Percentiles rank a stretch among this genome's conserved stretches.
phyloP scores from a whole-genome alignment of 2,329 filamentous ascomycete genomes.

The Exophiala sideris region DNA sequence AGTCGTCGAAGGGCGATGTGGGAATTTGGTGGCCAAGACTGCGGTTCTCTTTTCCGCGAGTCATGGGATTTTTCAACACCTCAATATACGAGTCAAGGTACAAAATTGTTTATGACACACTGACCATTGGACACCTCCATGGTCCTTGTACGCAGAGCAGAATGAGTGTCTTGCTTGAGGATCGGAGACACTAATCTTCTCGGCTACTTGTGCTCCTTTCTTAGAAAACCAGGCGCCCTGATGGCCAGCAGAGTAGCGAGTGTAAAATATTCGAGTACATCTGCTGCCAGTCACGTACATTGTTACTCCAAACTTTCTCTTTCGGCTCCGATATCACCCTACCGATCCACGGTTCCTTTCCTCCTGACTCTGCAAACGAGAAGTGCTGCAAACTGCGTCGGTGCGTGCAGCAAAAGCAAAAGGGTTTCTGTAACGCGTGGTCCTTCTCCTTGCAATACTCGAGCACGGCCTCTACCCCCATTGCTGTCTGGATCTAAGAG shows the following conservation, averaged over 20 bases:
- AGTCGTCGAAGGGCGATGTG: slow-evolving; percentile 6
- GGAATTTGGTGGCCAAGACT: slow-evolving; percentile 17
- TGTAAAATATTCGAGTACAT: slow-evolving; percentile 7
- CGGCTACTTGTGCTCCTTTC: slow-evolving; percentile 5
- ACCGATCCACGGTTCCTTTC: slow-evolving; percentile 1
- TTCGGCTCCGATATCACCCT: slow-evolving; percentile 17
- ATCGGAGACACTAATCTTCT: slow-evolving; percentile 6
- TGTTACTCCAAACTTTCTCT: slow-evolving; percentile 17
- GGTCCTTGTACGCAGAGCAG: background rate
- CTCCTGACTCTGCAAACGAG: slow-evolving; percentile 2
- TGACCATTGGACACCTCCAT: slow-evolving; percentile 9
- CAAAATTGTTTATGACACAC: slow-evolving; percentile 5
- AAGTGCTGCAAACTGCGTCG: no score
- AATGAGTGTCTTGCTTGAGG: slow-evolving; percentile 6
- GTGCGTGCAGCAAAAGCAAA: background rate
- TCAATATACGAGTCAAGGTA: slow-evolving; percentile 1
- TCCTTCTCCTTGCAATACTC: background rate
- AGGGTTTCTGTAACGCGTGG: background rate
- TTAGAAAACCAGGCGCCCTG: slow-evolving; percentile 7
- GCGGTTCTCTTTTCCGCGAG: slow-evolving; percentile 1
- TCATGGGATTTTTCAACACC: slow-evolving; percentile 9
- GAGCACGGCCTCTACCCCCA: slow-evolving; percentile 18
- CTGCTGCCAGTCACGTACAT: slow-evolving; percentile 9
- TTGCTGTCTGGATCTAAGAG: slow-evolving; percentile 24
- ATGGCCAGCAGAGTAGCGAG: slow-evolving; percentile 24